A percentile compares a stretch with the other conserved stretches of the same genome.
Evolutionary conservation across 305 asterid species (phyloP).

Genomic region (Fraxinus dipetala): DNA sequence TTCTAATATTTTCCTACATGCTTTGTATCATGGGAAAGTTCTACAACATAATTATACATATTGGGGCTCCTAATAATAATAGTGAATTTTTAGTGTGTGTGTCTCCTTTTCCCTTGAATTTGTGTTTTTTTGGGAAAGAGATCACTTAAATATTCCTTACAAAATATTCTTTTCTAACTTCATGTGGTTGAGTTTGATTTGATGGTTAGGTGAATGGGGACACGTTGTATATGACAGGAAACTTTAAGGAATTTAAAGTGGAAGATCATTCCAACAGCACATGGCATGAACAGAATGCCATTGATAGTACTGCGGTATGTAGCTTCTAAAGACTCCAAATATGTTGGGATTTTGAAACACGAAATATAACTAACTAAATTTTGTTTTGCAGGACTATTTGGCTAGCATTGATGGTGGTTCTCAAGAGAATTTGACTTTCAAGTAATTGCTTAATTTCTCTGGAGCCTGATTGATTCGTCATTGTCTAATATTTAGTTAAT

Average conservation of each 20-base stretch:
- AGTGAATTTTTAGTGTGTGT: too few relatives aligned
- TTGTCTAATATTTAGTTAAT: slow-evolving; percentile 8
- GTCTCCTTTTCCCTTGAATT: not conserved
- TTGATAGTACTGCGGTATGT: slow-evolving; percentile 84
- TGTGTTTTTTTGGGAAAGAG: not conserved
- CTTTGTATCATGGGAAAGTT: not conserved
- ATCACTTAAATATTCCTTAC: not conserved
- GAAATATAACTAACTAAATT: not conserved
- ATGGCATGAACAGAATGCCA: slow-evolving; percentile 76
- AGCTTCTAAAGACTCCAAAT: slow-evolving; percentile 16
- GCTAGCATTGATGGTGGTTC: slow-evolving; percentile 55
- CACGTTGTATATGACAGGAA: slow-evolving; percentile 71
- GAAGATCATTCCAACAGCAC: slow-evolving; percentile 54
- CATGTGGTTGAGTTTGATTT: slow-evolving; percentile 13
- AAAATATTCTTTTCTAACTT: slow-evolving; percentile 16
- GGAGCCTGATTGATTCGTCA: slow-evolving; percentile 1
- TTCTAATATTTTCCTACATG: not conserved
- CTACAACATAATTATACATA: not conserved
- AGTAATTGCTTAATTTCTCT: slow-evolving; percentile 45
- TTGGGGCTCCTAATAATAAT: not conserved
- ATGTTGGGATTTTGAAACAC: slow-evolving; percentile 15
- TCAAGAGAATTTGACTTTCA: slow-evolving; percentile 53
- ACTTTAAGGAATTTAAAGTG: slow-evolving; percentile 81
- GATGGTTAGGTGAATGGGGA: slow-evolving; percentile 82
- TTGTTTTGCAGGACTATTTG: slow-evolving; percentile 62